These are phyloP conservation scores for Novymonas esmeraldas DNA, from an alignment of 208 protist genomes.

Conservation along the genomic window DNA sequence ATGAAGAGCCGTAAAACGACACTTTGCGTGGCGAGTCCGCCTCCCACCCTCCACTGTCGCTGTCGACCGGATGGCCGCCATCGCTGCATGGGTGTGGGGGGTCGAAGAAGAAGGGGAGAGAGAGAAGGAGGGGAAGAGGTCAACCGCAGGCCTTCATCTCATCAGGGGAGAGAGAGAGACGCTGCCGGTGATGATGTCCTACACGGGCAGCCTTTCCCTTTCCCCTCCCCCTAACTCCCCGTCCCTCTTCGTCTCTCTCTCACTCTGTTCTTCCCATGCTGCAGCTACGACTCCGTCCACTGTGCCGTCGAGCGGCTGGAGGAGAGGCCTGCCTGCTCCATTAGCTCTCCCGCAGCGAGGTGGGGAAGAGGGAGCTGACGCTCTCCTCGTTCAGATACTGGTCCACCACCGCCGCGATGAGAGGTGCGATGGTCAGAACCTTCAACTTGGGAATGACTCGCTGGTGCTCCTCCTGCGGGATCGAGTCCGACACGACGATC, in stretches of 20 bases:
- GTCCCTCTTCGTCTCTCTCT: not conserved
- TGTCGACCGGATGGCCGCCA: not conserved
- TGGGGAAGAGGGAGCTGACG: conserved; percentile 67
- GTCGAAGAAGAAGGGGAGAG: not conserved
- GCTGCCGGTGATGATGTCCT: not conserved
- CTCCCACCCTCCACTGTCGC: not conserved
- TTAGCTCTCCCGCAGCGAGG: conserved; percentile 28
- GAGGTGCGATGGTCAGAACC: conserved; percentile 88
- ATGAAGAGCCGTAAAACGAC: too few relatives aligned
- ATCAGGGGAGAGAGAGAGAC: not conserved
- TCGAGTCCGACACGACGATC: conserved; percentile 94
- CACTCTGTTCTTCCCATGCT: not conserved
- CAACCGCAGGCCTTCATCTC: too few relatives aligned
- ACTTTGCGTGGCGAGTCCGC: not conserved
- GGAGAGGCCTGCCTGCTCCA: too few relatives aligned
- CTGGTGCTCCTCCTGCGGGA: conserved; percentile 89
- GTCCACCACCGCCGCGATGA: conserved; percentile 82
- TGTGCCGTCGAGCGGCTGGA: too few relatives aligned
- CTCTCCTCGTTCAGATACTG: conserved; percentile 76
- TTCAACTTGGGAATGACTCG: conserved; percentile 79
- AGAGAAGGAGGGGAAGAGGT: not conserved
- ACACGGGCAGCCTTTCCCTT: too few relatives aligned
- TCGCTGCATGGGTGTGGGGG: not conserved
- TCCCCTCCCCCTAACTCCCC: not conserved
- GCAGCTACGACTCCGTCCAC: too few relatives aligned